Percentiles rank a stretch among this genome's conserved stretches.
Evolutionary conservation across 2,329 filamentous ascomycete genomes (phyloP).

Genomic region (Didymella exigua): DNA sequence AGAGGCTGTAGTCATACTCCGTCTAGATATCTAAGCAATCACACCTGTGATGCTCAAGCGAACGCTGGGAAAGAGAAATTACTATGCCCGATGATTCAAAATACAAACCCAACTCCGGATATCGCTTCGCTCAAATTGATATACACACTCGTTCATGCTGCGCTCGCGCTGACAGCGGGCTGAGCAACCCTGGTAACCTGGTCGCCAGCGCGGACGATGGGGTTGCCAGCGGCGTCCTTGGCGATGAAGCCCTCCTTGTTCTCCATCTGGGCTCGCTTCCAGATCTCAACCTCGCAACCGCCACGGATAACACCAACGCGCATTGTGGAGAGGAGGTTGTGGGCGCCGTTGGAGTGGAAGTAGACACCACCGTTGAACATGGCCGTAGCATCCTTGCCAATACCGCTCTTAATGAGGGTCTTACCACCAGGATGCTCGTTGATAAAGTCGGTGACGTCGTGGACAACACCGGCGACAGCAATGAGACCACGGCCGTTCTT

Average conservation of each 20-base stretch:
- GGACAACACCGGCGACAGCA: conserved; percentile 51
- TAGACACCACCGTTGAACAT: conserved; percentile 55
- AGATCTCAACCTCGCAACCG: conserved; percentile 53
- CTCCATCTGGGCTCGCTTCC: conserved; percentile 51
- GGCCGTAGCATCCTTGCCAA: conserved; percentile 52
- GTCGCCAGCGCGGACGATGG: conserved; percentile 82
- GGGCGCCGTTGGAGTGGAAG: conserved; percentile 50
- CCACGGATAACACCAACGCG: conserved; percentile 52
- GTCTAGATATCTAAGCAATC: conserved; percentile 36
- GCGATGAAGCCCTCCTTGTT: conserved; percentile 77
- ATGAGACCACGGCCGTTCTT: conserved; percentile 51
- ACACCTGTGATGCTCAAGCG: conserved; percentile 29
- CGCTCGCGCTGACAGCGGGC: conserved; percentile 81
- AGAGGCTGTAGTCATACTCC: conserved; percentile 36
- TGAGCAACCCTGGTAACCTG: conserved; percentile 84
- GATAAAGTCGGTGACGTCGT: conserved; percentile 52
- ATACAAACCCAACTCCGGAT: conserved; percentile 41
- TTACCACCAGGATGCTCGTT: conserved; percentile 52
- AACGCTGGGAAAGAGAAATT: conserved; percentile 38
- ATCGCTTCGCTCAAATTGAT: conserved; percentile 37
- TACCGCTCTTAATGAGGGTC: conserved; percentile 49
- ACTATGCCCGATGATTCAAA: conserved; percentile 30
- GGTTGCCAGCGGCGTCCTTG: conserved; percentile 79
- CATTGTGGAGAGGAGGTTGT: conserved; percentile 53
- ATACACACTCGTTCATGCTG: conserved; percentile 61